Conservation (phyloP, 306 rosid species). For the Prinsepia uniflora region DNA sequence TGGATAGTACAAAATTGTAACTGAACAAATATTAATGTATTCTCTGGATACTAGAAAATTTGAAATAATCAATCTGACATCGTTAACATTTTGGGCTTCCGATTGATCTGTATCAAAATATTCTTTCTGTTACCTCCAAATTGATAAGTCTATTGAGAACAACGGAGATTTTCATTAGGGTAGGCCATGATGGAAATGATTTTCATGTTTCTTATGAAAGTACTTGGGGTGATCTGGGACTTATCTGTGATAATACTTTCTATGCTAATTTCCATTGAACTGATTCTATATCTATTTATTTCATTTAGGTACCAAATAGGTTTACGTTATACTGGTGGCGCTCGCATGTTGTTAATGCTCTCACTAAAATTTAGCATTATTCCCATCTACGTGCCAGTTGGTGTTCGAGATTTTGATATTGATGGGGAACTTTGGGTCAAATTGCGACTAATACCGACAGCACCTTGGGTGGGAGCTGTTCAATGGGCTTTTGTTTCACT, state of each 20-base stretch:
- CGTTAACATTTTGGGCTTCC: neutral
- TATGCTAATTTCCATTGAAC: constrained; percentile 8
- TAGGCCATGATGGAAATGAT: neutral
- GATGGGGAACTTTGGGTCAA: constrained; percentile 99
- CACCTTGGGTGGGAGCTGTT: constrained; percentile 97
- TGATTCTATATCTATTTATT: constrained; percentile 18
- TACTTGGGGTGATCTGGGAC: neutral
- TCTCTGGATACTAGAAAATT: neutral
- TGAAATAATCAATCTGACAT: neutral
- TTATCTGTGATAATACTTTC: neutral
- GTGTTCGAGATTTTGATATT: constrained; percentile 92
- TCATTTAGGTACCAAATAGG: constrained; percentile 93
- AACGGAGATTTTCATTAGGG: neutral
- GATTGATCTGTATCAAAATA: neutral
- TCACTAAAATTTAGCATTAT: constrained; percentile 84
- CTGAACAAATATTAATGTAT: neutral
- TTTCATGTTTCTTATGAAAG: neutral
- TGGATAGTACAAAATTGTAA: neutral
- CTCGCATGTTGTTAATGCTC: constrained; percentile 90
- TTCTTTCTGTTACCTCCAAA: neutral
- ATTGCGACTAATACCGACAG: constrained; percentile 76
- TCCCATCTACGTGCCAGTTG: constrained; percentile 86
- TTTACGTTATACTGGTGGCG: constrained; percentile 93
- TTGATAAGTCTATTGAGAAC: neutral
- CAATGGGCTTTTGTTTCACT: constrained; percentile 98